Percentiles rank a stretch among this genome's conserved stretches.
These are phyloP conservation scores for Taiwanofungus camphoratus DNA, from an alignment of 1,284 basidiomycete genomes.

Conservation along the genomic window DNA sequence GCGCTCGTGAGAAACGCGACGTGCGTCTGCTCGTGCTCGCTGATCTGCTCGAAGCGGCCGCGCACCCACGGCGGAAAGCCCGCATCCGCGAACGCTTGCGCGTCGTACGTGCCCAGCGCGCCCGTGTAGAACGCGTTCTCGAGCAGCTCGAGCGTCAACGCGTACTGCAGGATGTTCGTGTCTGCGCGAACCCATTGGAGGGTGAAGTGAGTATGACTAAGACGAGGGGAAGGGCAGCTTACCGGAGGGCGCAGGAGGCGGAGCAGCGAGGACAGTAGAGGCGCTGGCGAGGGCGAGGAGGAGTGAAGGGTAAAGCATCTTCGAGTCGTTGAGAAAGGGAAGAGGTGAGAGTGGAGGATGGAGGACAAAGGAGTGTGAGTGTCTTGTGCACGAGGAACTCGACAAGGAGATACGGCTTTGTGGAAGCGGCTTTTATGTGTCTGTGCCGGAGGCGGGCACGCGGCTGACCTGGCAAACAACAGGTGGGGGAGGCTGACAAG, in stretches of 20 bases:
- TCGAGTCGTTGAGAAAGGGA: no score
- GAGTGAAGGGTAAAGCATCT: no score
- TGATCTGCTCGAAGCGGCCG: slow-evolving; percentile 48
- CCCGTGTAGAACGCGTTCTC: slow-evolving; percentile 57
- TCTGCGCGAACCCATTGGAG: slow-evolving; percentile 26
- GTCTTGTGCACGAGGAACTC: no score
- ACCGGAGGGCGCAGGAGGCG: no score
- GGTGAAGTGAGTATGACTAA: no score
- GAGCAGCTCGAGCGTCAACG: slow-evolving; percentile 65
- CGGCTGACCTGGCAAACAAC: no score
- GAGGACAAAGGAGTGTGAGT: not conserved
- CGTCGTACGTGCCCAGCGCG: slow-evolving; percentile 40
- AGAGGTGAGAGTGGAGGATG: not conserved
- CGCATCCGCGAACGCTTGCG: slow-evolving; percentile 45
- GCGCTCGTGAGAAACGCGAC: slow-evolving; percentile 37
- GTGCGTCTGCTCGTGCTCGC: slow-evolving; percentile 47
- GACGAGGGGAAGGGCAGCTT: no score
- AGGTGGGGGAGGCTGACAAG: no score
- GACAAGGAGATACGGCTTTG: no score
- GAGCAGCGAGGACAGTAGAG: not conserved
- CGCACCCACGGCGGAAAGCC: slow-evolving; percentile 48
- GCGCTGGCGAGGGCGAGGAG: not conserved
- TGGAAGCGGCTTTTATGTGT: no score
- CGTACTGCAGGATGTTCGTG: slow-evolving; percentile 45
- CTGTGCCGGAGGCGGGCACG: no score